Base-by-base conservation (phyloP, 495 filamentous ascomycete genomes). In the Aspergillus nanangensis region DNA sequence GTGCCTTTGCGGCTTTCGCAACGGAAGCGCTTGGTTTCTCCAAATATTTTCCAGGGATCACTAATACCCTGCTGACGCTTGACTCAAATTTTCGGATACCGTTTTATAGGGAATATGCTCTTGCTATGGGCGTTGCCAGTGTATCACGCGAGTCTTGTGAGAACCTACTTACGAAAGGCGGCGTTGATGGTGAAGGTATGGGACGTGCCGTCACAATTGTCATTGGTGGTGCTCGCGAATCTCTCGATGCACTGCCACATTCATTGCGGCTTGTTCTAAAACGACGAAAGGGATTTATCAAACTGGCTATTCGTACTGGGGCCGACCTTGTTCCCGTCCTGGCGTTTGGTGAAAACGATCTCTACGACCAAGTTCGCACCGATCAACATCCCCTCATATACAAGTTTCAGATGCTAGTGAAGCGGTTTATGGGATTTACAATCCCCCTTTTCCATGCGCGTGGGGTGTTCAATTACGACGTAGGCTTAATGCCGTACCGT, bases 401-500 rank as follows among this genome's bases (percentile, higher is more conserved):
- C 62, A 80, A 77, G 58, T 50, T 84, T 14, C 93, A 98, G 65
- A 79, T 93, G 70, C 65, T 83, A 10, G 70, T 93, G 22, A 92
- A 97, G 69, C 82, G 81, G 45, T 69, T 84, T 1, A 72, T 93
- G 63, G 93, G 93, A n/a, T 98, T 96, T 56, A 97, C 93, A 0
- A 74, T 97, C 3, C 93, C 93, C 3, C 67, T 96, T 22, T 82
- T 96, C 46, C 91, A 95, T 66, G 91, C 90, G 2, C 63, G 90
- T 13, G 93, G 93, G 1, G 84, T 97, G 8, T 96, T 97, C 65
- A 98, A 98, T 58, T 97, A 98, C 51, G 93, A 98, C 61, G 87
- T 96, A 1, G 93, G 93, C 1, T 59, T 97, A 42, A 87, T 97
- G 87, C 93, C 93, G 5, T 97, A 97, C 65, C 79, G 94, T 25